Percentiles rank a stretch among this genome's conserved stretches.
These are phyloP conservation scores for Pyrenophora teres DNA, from an alignment of 2,329 filamentous ascomycete genomes.

Conservation along the genomic window DNA sequence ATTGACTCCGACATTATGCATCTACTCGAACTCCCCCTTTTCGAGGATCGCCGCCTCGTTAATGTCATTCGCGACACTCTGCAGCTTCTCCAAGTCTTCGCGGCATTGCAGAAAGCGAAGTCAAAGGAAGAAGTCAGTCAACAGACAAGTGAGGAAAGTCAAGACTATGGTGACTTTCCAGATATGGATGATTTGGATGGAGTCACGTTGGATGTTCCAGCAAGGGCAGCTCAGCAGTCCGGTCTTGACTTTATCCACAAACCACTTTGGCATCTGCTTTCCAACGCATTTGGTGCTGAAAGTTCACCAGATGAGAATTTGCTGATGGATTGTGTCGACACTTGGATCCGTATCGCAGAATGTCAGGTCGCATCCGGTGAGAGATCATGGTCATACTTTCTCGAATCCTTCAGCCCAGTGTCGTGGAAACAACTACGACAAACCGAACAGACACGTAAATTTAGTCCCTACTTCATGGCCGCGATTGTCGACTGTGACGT, in stretches of 20 bases:
- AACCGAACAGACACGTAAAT: conserved; percentile 54
- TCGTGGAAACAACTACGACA: conserved; percentile 56
- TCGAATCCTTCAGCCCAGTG: conserved; percentile 58
- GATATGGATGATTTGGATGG: conserved; percentile 56
- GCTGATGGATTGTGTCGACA: conserved; percentile 57
- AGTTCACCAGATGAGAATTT: conserved; percentile 57
- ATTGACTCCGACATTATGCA: conserved; percentile 51
- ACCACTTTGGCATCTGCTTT: conserved; percentile 59
- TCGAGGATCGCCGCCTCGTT: conserved; percentile 52
- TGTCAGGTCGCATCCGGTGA: conserved; percentile 51
- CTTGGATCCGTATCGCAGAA: conserved; percentile 59
- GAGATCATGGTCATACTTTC: conserved; percentile 61
- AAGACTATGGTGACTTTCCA: conserved; percentile 66
- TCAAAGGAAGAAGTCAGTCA: conserved; percentile 38
- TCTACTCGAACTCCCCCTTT: conserved; percentile 59
- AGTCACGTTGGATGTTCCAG: conserved; percentile 21
- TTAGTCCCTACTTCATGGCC: conserved; percentile 52
- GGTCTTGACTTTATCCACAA: conserved; percentile 52
- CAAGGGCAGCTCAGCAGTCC: conserved; percentile 8
- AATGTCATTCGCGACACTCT: conserved; percentile 56
- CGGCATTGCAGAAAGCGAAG: conserved; percentile 17
- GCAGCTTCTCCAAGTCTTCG: conserved; percentile 53
- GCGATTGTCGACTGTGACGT: conserved; percentile 47
- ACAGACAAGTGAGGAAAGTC: conserved; percentile 61
- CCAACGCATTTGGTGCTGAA: conserved; percentile 66